phyloP scores from a whole-genome alignment of 1,284 basidiomycete genomes.

The Phylloporus sp. region DNA sequence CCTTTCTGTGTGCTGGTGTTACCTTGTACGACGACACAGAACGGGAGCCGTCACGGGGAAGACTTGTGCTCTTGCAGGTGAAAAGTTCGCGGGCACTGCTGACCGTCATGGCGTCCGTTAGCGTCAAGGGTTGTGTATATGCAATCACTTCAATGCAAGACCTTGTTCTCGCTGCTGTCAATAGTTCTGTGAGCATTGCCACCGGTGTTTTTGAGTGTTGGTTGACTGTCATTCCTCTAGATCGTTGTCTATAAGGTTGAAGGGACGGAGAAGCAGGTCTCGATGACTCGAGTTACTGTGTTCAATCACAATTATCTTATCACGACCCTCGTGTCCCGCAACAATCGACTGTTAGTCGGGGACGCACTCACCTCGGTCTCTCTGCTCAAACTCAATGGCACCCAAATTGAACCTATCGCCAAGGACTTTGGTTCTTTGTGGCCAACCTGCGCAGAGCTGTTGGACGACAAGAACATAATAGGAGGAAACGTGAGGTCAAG shows the following conservation, averaged over 20 bases:
- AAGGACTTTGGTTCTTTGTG: slow-evolving; percentile 83
- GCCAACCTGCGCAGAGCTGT: slow-evolving; percentile 67
- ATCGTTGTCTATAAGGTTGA: slow-evolving; percentile 58
- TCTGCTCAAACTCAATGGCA: slow-evolving; percentile 61
- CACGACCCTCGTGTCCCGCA: slow-evolving; percentile 62
- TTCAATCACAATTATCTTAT: slow-evolving; percentile 88
- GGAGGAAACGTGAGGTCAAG: slow-evolving; percentile 74
- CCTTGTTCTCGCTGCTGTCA: slow-evolving; percentile 73
- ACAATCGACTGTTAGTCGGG: slow-evolving; percentile 67
- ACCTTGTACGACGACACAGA: slow-evolving; percentile 59
- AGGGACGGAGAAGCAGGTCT: slow-evolving; percentile 36
- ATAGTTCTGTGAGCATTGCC: slow-evolving; percentile 68
- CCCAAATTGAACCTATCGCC: slow-evolving; percentile 67
- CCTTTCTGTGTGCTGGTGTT: slow-evolving; percentile 70
- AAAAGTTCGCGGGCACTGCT: slow-evolving; percentile 42
- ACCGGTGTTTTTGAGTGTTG: not conserved
- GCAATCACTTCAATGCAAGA: slow-evolving; percentile 56
- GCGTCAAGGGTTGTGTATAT: slow-evolving; percentile 70
- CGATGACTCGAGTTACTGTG: slow-evolving; percentile 55
- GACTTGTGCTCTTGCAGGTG: slow-evolving; percentile 52
- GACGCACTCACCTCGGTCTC: slow-evolving; percentile 88
- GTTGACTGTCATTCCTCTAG: slow-evolving; percentile 36
- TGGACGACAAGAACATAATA: slow-evolving; percentile 66
- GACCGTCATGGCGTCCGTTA: slow-evolving; percentile 40
- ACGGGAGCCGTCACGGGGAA: slow-evolving; percentile 65